Evolutionary conservation across 129 eudicot species (phyloP), one percentile per base, ranked within the genome.

Genomic region (Centrapalus pauciflorus): DNA sequence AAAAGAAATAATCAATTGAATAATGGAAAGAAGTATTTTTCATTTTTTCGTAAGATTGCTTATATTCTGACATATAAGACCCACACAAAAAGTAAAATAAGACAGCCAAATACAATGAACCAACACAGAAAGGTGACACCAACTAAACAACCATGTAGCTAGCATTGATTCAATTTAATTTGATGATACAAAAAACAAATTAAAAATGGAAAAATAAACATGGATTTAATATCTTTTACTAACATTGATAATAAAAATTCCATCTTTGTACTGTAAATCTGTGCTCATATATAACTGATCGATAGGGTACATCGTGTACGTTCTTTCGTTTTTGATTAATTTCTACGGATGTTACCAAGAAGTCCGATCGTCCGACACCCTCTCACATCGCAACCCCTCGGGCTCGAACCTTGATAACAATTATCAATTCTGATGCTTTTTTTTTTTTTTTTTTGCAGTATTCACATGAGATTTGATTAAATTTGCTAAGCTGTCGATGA

Each of bases 91-190:
- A 55, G 54, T 51, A 55, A 65, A 52, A 65, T 43, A 43, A 55
- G 32, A 66, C 68, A 54, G 17, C 69, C 70, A 57, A 56, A 66
- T 75, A 66, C 79, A 75, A 23, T 66, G 79, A 57, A 75, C 68
- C 35, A 66, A 57, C 61, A 66, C 55, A 66, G 41, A 28, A 65
- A 23, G 73, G 52, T 67, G 52, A 45, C 41, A 58, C 34, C 68
- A 75, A 75, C 55, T 74, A 74, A 66, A 20, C 45, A 74, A 74
- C 79, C n/a, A n/a, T 66, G 61, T 74, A 45, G 73, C 60, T 74
- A 45, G 73, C 60, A 49, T 74, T 66, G 56, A 66, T 56, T 46
- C 62, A 74, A 46, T 51, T n/a, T n/a, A n/a, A n/a, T n/a, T n/a
- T 32, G n/a, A 51, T 51, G 35, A 55, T 55, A 65, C 35, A 64